phyloP scores from a whole-genome alignment of 1,139 yeast species.

The Geotrichum restrictum region DNA sequence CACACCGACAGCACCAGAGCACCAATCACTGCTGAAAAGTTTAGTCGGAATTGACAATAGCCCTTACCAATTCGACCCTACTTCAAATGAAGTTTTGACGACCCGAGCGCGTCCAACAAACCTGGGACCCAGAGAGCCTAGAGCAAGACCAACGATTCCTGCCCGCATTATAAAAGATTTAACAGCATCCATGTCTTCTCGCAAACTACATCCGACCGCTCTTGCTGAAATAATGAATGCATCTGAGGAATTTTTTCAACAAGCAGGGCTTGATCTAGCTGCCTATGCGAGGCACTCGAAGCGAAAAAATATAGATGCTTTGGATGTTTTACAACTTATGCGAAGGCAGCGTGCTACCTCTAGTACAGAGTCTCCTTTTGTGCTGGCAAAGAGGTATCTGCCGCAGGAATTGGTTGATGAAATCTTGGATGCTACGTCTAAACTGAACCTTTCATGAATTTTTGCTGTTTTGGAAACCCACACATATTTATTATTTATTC shows the following conservation, averaged over 20 bases:
- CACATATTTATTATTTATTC: slow-evolving; percentile 1
- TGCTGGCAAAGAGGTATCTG: slow-evolving; percentile 31
- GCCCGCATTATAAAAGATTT: slow-evolving; percentile 27
- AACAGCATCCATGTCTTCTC: slow-evolving; percentile 24
- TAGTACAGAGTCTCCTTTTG: slow-evolving; percentile 22
- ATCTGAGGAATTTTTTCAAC: slow-evolving; percentile 33
- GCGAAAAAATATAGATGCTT: slow-evolving; percentile 32
- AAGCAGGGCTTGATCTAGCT: slow-evolving; percentile 30
- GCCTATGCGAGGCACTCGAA: slow-evolving; percentile 35
- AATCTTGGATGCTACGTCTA: slow-evolving; percentile 18
- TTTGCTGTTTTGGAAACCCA: not conserved
- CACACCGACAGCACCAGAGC: not conserved
- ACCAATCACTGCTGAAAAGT: not conserved
- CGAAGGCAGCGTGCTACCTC: slow-evolving; percentile 28
- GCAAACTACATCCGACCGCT: slow-evolving; percentile 27
- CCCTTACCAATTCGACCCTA: not conserved
- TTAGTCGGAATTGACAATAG: not conserved
- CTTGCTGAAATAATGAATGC: slow-evolving; percentile 31
- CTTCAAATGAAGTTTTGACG: not conserved
- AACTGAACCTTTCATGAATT: not conserved
- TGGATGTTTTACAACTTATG: slow-evolving; percentile 33
- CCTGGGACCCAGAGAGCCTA: not conserved
- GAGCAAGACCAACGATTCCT: slow-evolving; percentile 28
- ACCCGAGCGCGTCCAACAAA: not conserved
- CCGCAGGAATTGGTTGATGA: slow-evolving; percentile 34